phyloP scores from a whole-genome alignment of 345 rosid species.

The Euphorbia peplus region DNA sequence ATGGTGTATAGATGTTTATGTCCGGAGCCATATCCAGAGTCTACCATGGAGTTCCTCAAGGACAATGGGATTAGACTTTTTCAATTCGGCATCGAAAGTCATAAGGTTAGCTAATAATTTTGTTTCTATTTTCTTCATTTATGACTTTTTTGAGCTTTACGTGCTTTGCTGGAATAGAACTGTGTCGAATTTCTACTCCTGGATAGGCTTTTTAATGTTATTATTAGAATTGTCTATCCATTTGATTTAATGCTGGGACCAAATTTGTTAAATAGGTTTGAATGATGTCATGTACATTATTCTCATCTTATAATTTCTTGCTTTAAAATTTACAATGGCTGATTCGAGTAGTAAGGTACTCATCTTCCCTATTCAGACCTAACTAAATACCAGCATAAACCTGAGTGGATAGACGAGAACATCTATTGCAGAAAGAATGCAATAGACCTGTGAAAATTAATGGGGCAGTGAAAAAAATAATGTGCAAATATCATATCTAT shows the following conservation, averaged over 20 bases:
- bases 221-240: no score
- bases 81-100: conserved; percentile 87
- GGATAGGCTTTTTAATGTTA: neutral
- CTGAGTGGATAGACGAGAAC: no score
- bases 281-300: conserved; percentile 4
- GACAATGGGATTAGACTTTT: conserved; percentile 74
- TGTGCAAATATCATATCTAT: no score
- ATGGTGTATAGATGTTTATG: conserved; percentile 58
- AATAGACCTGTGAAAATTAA: no score
- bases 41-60: conserved; percentile 68
- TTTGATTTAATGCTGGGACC: neutral
- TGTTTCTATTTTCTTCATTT: neutral
- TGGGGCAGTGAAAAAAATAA: no score
- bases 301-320: no score
- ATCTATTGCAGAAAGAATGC: no score
- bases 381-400: no score
- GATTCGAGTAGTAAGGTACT: no score
- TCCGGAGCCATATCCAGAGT: conserved; percentile 87
- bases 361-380: no score
- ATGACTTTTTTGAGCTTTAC: neutral
- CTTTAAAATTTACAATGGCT: no score
- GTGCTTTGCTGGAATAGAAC: neutral
- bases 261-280: neutral
- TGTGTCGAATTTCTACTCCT: neutral
- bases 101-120: conserved; percentile 48